Conservation (phyloP, 2,329 filamentous ascomycete species). For the Alternaria solani region DNA sequence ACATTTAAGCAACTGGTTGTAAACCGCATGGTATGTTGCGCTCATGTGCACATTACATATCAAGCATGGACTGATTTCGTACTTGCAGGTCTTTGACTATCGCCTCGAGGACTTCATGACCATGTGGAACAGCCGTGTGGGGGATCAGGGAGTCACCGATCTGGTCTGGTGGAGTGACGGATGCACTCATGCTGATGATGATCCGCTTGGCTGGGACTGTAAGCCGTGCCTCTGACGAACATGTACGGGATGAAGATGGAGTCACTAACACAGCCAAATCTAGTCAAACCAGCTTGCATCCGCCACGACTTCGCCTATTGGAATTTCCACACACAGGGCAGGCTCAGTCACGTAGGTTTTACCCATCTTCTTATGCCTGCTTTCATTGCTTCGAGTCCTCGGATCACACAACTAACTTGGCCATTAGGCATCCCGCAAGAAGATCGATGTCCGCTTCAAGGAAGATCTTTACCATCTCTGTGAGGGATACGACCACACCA, state of each 20-base stretch:
- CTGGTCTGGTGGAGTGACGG: background rate
- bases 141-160: background rate
- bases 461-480: conserved; percentile 1
- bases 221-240: background rate
- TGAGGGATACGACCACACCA: background rate
- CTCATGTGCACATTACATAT: background rate
- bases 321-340: background rate
- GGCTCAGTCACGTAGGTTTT: background rate
- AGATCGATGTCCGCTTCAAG: conserved; percentile 3
- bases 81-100: background rate
- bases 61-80: background rate
- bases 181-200: background rate
- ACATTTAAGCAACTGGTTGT: background rate
- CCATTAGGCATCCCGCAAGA: background rate
- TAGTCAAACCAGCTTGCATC: background rate
- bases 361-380: background rate
- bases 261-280: background rate
- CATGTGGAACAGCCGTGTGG: background rate
- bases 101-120: background rate
- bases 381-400: background rate
- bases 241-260: background rate
- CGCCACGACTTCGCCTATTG: background rate
- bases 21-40: background rate
- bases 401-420: background rate
- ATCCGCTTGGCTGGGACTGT: conserved; percentile 6